These are phyloP conservation scores for Trichosanthes cucumerina DNA, from an alignment of 306 rosid genomes.

Conservation along the genomic window DNA sequence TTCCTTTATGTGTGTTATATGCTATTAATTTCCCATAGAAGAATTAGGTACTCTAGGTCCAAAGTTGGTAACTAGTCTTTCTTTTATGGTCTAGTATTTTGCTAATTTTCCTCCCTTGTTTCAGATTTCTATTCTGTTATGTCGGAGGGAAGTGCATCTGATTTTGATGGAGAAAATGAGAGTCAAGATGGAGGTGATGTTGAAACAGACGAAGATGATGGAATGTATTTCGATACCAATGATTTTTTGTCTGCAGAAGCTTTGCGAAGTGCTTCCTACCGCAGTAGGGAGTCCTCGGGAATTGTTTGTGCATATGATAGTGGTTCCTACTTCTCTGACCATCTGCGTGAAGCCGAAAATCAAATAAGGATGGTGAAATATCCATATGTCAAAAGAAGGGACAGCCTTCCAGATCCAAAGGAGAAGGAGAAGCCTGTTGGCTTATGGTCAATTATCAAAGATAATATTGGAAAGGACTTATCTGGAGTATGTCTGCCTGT, in stretches of 20 bases:
- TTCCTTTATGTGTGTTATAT: not conserved
- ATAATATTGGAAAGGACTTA: conserved; percentile 95
- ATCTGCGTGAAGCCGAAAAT: conserved; percentile 48
- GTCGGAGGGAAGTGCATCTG: conserved; percentile 91
- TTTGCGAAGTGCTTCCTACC: conserved; percentile 82
- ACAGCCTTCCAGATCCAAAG: conserved; percentile 84
- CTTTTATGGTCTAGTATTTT: not conserved
- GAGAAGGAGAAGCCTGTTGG: conserved; percentile 90
- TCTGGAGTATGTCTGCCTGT: conserved; percentile 99
- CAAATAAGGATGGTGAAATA: conserved; percentile 47
- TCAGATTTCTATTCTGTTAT: conserved; percentile 90
- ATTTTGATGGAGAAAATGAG: conserved; percentile 81
- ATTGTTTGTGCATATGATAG: conserved; percentile 43
- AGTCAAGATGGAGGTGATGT: conserved; percentile 91
- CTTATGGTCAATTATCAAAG: conserved; percentile 97
- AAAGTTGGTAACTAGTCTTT: not conserved
- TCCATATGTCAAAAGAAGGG: conserved; percentile 83
- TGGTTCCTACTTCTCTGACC: conserved; percentile 52
- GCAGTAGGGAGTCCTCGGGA: conserved; percentile 71
- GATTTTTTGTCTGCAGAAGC: conserved; percentile 70
- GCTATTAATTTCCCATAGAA: not conserved
- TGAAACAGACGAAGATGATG: conserved; percentile 88
- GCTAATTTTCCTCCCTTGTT: conserved; percentile 8
- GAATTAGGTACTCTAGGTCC: not conserved
- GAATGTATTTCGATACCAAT: conserved; percentile 65